phyloP scores from a whole-genome alignment of 306 rosid species.

The Datisca glomerata region DNA sequence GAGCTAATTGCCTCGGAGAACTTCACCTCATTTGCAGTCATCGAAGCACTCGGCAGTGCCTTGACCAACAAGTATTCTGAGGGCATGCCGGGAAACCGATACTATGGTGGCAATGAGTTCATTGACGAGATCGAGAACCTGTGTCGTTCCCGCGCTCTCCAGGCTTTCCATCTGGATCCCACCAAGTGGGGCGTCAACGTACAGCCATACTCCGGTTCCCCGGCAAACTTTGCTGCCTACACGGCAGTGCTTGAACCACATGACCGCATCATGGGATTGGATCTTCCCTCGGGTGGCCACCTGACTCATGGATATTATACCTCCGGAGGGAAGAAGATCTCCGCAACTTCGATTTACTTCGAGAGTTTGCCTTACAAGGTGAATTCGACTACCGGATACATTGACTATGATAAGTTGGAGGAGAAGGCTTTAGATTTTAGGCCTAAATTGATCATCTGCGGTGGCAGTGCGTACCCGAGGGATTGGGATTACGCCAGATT shows the following conservation, averaged over 20 bases:
- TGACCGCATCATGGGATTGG: constrained; percentile 86
- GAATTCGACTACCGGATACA: constrained; percentile 37
- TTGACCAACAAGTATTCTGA: constrained; percentile 90
- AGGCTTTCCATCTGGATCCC: constrained; percentile 51
- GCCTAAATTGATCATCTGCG: constrained; percentile 71
- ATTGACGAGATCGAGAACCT: constrained; percentile 82
- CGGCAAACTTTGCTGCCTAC: constrained; percentile 94
- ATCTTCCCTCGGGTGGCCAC: constrained; percentile 90
- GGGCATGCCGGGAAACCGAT: constrained; percentile 85
- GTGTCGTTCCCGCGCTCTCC: constrained; percentile 73
- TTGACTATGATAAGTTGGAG: constrained; percentile 73
- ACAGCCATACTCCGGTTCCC: constrained; percentile 87
- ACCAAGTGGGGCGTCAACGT: constrained; percentile 77
- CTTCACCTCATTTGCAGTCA: constrained; percentile 91
- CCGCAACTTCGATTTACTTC: constrained; percentile 87
- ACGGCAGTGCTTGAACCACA: constrained; percentile 87
- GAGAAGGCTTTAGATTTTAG: constrained; percentile 96
- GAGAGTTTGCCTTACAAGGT: constrained; percentile 94
- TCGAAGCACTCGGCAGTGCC: constrained; percentile 84
- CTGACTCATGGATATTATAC: constrained; percentile 85
- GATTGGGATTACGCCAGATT: constrained; percentile 79
- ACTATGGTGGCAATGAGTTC: constrained; percentile 90
- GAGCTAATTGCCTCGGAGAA: constrained; percentile 91
- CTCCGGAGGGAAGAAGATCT: constrained; percentile 90
- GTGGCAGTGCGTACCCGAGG: constrained; percentile 90